These are phyloP conservation scores for Aspergillus viridinutans DNA, from an alignment of 2,329 filamentous ascomycete genomes.

Conservation along the genomic window DNA sequence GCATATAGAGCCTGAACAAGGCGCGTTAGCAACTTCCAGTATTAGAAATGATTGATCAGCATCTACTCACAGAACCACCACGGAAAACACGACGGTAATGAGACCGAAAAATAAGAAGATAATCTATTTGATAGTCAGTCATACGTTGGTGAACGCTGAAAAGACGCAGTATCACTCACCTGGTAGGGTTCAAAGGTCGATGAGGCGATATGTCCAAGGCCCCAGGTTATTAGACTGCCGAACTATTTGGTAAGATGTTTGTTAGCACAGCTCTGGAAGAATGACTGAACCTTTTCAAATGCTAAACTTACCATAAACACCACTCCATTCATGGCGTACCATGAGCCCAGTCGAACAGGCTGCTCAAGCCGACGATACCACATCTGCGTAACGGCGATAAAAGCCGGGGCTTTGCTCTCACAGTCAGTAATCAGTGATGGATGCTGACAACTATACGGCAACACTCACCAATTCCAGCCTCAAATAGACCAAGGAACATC, in stretches of 20 bases:
- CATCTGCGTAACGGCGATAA: conserved; percentile 52
- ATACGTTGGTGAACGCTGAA: accelerated
- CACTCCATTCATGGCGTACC: conserved; percentile 55
- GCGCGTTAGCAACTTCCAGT: background rate
- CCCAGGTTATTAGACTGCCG: conserved; percentile 54
- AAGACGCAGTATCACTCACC: conserved; percentile 23
- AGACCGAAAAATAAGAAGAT: conserved; percentile 39
- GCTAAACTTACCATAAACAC: conserved; percentile 44
- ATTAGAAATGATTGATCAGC: background rate
- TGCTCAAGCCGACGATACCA: conserved; percentile 54
- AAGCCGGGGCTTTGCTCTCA: conserved; percentile 44
- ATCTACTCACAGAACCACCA: conserved; percentile 44
- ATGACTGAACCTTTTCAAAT: background rate
- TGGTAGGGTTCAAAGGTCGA: conserved; percentile 49
- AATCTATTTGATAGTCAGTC: conserved; percentile 16
- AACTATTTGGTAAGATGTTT: conserved; percentile 18
- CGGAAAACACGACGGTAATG: conserved; percentile 50
- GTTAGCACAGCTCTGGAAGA: background rate
- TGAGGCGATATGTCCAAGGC: conserved; percentile 47
- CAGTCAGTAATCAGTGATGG: background rate
- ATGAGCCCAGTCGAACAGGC: conserved; percentile 48
- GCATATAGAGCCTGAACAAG: conserved; percentile 47
- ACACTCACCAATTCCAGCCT: conserved; percentile 39
- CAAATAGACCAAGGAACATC: conserved; percentile 57
- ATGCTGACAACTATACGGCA: background rate